phyloP scores from a whole-genome alignment of 2,329 filamentous ascomycete genomes.

The Cyphellophora attinorum region DNA sequence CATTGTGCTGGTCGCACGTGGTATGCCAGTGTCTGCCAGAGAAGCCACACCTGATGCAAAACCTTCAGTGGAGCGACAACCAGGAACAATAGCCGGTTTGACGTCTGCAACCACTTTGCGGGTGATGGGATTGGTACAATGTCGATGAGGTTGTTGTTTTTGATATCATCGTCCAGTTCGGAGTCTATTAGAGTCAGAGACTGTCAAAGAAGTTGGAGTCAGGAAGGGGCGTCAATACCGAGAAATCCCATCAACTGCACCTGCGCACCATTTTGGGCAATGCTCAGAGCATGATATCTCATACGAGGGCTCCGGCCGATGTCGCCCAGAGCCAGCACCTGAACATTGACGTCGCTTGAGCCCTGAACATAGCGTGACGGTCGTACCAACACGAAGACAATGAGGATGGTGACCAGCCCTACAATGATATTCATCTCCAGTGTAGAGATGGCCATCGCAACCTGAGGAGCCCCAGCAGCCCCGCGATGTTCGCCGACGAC shows the following conservation, averaged over 20 bases:
- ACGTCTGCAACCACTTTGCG: slow-evolving; percentile 56
- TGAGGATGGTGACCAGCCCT: too few relatives aligned
- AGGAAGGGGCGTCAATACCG: slow-evolving; percentile 43
- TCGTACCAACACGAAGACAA: slow-evolving; percentile 40
- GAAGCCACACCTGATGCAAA: slow-evolving; percentile 64
- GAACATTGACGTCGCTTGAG: slow-evolving; percentile 44
- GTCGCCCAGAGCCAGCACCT: slow-evolving; percentile 87
- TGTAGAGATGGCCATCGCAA: too few relatives aligned
- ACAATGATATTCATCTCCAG: too few relatives aligned
- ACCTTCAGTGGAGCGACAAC: slow-evolving; percentile 76
- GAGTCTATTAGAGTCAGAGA: slow-evolving; percentile 51
- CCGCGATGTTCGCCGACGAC: too few relatives aligned
- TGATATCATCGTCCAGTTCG: slow-evolving; percentile 67
- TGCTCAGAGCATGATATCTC: slow-evolving; percentile 94
- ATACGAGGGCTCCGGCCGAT: slow-evolving; percentile 94
- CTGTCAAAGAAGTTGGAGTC: background rate
- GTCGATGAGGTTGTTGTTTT: slow-evolving; percentile 57
- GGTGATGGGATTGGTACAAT: slow-evolving; percentile 62
- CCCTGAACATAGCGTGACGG: background rate
- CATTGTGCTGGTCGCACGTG: slow-evolving; percentile 63
- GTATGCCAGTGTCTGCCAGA: slow-evolving; percentile 67
- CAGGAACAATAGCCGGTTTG: slow-evolving; percentile 64
- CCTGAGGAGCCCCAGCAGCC: too few relatives aligned
- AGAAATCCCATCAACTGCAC: slow-evolving; percentile 85
- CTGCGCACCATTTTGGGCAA: slow-evolving; percentile 68